Evolutionary conservation across 768 basidiomycete species (phyloP), one percentile per base, ranked within the genome.

Genomic region (Lactarius indigo): DNA sequence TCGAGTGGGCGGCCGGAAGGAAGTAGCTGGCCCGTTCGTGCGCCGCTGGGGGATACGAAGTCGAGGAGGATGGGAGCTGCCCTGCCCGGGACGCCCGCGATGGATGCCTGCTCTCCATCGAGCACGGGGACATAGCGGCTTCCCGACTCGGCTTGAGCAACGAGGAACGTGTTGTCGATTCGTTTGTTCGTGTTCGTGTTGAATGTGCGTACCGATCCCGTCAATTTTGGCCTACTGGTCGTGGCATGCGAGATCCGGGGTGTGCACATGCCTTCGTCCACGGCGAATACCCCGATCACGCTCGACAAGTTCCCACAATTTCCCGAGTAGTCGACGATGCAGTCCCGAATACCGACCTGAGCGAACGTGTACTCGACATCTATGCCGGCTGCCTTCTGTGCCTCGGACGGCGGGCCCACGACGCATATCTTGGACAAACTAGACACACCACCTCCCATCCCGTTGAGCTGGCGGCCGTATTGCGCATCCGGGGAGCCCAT

Each of bases 401-500:
- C 75, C 1, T 75, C 71, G 0, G 83, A 79, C 7, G 87, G 80
- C 54, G 79, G 64, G 8, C 81, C 84, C 3, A 92, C 85, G 56
- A 92, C 83, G 70, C 84, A 85, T 18, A 91, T 83, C 73, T 93
- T 93, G 41, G 88, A 90, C 7, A 90, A 80, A 64, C 87, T 89
- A 18, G 87, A 88, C 10, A 89, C 77, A 4, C 91, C 91, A 7
- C 91, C 89, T 10, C 91, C 91, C 88, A 92, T 90, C 13, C 91
- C 91, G 69, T 93, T 87, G 17, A 92, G 79, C 75, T 93, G 91
- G 18, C 89, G 79, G 1, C 84, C 84, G 70, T 89, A 77, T 63
- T 82, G 78, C 2, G 85, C 80, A 72, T 93, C 91, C 0, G 91
- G 91, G 3, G 89, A 91, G n/a, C 90, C 91, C 89, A 92, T 91